Evolutionary conservation across 2,329 filamentous ascomycete genomes (phyloP).

Genomic region (Venturiaceae sp.): DNA sequence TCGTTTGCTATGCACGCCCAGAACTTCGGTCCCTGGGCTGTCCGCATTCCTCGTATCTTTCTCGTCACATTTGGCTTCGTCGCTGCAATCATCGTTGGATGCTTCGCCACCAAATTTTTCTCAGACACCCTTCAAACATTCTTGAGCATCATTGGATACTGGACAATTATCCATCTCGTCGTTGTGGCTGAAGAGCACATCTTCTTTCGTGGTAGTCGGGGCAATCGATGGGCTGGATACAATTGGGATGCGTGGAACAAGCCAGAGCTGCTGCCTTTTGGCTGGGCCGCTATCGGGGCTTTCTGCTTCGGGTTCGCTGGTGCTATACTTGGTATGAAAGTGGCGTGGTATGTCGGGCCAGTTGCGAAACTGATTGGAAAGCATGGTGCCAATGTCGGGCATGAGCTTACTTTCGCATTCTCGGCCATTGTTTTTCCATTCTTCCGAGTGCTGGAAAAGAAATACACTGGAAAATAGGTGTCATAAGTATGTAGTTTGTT

Average conservation of each 20-base stretch:
- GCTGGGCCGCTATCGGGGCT: conserved; percentile 23
- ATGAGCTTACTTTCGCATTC: conserved; percentile 24
- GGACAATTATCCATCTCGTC: conserved; percentile 21
- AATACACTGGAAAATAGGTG: too few relatives aligned
- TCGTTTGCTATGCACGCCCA: conserved; percentile 26
- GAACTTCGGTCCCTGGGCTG: conserved; percentile 24
- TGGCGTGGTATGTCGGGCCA: conserved; percentile 23
- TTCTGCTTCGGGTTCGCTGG: conserved; percentile 23
- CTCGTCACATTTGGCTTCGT: conserved; percentile 24
- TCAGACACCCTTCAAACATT: conserved; percentile 17
- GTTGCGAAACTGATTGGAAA: conserved; percentile 21
- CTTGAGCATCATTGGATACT: conserved; percentile 20
- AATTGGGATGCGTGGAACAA: conserved; percentile 24
- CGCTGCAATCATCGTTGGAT: conserved; percentile 23
- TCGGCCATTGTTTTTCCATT: conserved; percentile 19
- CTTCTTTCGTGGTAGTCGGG: conserved; percentile 18
- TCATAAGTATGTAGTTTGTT: too few relatives aligned
- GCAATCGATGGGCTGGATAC: conserved; percentile 20
- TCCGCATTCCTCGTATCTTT: conserved; percentile 21
- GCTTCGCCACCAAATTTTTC: conserved; percentile 23
- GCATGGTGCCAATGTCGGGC: conserved; percentile 24
- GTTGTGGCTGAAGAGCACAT: conserved; percentile 25
- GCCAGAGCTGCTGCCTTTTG: conserved; percentile 19
- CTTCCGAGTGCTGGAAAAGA: conserved; percentile 21
- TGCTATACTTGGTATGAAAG: conserved; percentile 25